These are phyloP conservation scores for Lolium rigidum DNA, from an alignment of 176 grass and related monocot genomes.

Conservation along the genomic window DNA sequence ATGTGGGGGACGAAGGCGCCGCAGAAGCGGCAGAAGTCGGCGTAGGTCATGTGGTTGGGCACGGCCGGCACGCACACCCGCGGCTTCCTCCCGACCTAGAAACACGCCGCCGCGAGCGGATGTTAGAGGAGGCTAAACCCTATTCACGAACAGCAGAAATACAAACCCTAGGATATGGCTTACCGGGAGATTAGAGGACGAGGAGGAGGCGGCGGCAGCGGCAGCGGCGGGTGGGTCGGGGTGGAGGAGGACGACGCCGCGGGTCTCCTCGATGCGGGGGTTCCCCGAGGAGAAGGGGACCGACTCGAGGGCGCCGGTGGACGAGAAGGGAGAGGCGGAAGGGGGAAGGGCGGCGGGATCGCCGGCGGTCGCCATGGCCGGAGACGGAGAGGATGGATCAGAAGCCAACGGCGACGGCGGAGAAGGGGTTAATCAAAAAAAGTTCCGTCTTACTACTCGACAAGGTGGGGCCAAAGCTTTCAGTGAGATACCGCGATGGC, in stretches of 20 bases:
- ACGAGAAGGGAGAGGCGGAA: conserved; percentile 28
- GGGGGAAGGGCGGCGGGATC: conserved; percentile 13
- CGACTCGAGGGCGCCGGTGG: conserved; percentile 36
- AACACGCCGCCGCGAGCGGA: background rate
- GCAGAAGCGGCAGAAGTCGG: conserved; percentile 90
- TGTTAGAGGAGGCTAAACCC: background rate
- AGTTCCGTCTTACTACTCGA: background rate
- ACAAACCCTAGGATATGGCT: background rate
- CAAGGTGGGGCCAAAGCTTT: background rate
- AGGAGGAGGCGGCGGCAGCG: conserved; percentile 20
- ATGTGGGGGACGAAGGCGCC: conserved; percentile 75
- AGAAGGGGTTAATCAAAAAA: background rate
- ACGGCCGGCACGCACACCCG: conserved; percentile 78
- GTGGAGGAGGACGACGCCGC: conserved; percentile 78
- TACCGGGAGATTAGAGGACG: conserved; percentile 61
- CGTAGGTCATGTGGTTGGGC: conserved; percentile 94
- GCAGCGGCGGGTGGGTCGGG: conserved; percentile 42
- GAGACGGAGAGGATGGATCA: conserved; percentile 21
- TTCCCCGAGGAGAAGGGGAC: conserved; percentile 91
- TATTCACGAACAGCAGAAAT: background rate
- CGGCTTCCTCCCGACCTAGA: conserved; percentile 81
- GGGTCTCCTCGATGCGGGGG: conserved; percentile 93
- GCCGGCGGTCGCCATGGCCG: conserved; percentile 40
- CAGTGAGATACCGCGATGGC: background rate
- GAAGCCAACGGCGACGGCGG: conserved; percentile 28